Evolutionary conservation across 805 yeast species (phyloP).

Genomic region (Danielia reshetovae): DNA sequence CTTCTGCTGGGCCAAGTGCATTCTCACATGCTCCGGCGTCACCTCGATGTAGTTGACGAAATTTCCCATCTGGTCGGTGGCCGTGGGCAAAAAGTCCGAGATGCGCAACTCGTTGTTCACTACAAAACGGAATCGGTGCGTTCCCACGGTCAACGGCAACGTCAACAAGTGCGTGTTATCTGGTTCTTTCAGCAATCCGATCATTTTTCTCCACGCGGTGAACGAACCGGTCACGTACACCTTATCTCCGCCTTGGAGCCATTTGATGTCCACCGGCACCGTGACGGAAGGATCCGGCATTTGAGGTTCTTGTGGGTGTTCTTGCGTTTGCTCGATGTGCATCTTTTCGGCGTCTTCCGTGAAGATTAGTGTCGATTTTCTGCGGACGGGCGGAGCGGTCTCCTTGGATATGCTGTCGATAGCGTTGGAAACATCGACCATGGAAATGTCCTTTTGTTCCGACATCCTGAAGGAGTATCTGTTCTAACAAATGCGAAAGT

Average conservation of each 20-base stretch:
- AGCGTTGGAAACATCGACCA: slow-evolving; percentile 41
- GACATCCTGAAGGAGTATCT: slow-evolving; percentile 8
- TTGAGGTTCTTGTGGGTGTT: slow-evolving; percentile 14
- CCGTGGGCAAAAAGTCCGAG: slow-evolving; percentile 88
- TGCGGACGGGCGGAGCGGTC: slow-evolving; percentile 33
- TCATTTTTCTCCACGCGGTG: slow-evolving; percentile 98
- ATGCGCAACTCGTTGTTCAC: slow-evolving; percentile 90
- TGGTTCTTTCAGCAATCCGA: slow-evolving; percentile 57
- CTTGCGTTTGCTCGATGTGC: slow-evolving; percentile 35
- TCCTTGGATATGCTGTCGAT: slow-evolving; percentile 14
- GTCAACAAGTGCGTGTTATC: slow-evolving; percentile 62
- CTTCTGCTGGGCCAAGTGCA: slow-evolving; percentile 26
- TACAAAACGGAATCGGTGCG: slow-evolving; percentile 89
- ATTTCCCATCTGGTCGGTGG: slow-evolving; percentile 95
- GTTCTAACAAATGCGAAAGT: no score
- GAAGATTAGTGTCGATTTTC: slow-evolving; percentile 69
- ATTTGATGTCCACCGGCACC: slow-evolving; percentile 65
- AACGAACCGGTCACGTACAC: slow-evolving; percentile 97
- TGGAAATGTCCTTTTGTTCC: slow-evolving; percentile 34
- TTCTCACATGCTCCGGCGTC: slow-evolving; percentile 36
- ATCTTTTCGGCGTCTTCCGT: slow-evolving; percentile 61
- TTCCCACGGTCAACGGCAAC: slow-evolving; percentile 80
- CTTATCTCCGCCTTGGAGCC: slow-evolving; percentile 96
- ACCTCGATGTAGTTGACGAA: slow-evolving; percentile 89
- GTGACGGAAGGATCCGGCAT: slow-evolving; percentile 27